Base-by-base conservation (phyloP, 83 land plant species). In the Picea abies region DNA sequence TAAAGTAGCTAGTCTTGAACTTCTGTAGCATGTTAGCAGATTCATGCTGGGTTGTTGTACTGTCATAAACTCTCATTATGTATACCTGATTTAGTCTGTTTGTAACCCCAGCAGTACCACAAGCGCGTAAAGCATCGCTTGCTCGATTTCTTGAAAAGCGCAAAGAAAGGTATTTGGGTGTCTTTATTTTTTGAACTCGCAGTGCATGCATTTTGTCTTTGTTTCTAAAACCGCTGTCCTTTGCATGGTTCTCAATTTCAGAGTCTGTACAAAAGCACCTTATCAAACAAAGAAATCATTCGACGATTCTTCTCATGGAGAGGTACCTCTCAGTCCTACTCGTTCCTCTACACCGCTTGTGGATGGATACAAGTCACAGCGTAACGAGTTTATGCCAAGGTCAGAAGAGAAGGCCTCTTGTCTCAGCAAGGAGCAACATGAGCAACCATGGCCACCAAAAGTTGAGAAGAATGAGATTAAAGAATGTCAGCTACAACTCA, bases 81-180 rank as follows among this genome's bases (percentile, higher is more conserved):
- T 47, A 17, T 68, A 6, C 41, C 56, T 84, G 63, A 47, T 69
- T 64, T 60, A 17, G 35, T 61, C 14, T 23, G 76, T 79, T 69
- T 80, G 23, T 41, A 11, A 61, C 35, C 79, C 79, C 88, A 85
- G 94, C 89, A 29, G 86, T 90, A 41, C 94, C 94, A 12, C 92
- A 90, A 83, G 89, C 88, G 10, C 87, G 92, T 4, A 92, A 92
- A 82, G 92, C 92, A 58, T 92, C 94, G 22, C 77, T 92, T 81
- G 92, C 91, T 76, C 84, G 90, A 44, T 92, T 92, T 78, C 84
- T 90, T 47, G 92, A 92, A 85, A 92, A 92, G 79, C 89, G 92
- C 78, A 92, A 90, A 80, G 92, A 92, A 76, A 90, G 92, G 92
- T 88, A 75, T 78, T 78, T 78, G 62, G 37, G 8, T 16, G 3